These are phyloP conservation scores for Cryptomeria japonica DNA, from an alignment of 75 land plant species.

Conservation along the genomic window DNA sequence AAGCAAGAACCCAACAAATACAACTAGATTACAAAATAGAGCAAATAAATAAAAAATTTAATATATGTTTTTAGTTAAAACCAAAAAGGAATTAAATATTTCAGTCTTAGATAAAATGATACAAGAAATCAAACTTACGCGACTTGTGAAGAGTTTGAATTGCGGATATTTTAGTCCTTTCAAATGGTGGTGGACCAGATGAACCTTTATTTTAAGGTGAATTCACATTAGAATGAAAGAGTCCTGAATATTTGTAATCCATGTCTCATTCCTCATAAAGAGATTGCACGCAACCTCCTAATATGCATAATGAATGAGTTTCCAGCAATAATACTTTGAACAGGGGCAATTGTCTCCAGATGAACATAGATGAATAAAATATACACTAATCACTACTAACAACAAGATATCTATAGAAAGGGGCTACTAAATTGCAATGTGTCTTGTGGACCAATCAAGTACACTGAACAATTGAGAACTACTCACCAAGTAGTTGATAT, in stretches of 20 bases:
- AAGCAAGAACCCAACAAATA: neutral
- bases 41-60: neutral
- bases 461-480: too few species aligned
- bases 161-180: constrained; percentile 34
- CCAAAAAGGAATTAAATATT: neutral
- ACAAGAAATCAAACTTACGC: neutral
- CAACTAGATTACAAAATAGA: neutral
- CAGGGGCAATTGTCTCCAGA: constrained; percentile 34
- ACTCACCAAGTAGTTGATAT: too few species aligned
- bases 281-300: constrained; percentile 80
- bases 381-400: too few species aligned
- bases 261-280: constrained; percentile 85
- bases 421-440: too few species aligned
- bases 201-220: constrained; percentile 30
- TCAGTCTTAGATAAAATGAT: neutral
- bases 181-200: constrained; percentile 76
- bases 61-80: neutral
- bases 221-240: constrained; percentile 41
- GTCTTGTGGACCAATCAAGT: too few species aligned
- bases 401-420: too few species aligned
- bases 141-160: constrained; percentile 3
- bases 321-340: constrained; percentile 66
- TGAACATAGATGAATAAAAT: too few species aligned
- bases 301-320: constrained; percentile 36
- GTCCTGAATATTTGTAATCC: constrained; percentile 67